Evolutionary conservation across 1,139 yeast species (phyloP).

Genomic region (Saccharomyces hybrid): DNA sequence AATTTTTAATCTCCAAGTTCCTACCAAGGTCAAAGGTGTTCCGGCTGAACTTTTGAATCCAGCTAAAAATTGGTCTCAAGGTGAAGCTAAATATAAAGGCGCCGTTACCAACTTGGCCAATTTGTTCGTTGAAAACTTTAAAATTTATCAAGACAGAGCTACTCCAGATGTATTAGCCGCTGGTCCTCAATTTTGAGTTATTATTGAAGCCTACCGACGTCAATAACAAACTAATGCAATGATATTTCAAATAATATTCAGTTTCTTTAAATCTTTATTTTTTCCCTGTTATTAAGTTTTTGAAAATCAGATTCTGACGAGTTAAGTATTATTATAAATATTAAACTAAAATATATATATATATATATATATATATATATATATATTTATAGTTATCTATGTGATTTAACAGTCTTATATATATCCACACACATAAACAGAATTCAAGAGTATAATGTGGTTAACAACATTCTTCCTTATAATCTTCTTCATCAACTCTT

Average conservation of each 20-base stretch:
- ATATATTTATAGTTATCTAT: not conserved
- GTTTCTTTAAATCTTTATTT: not conserved
- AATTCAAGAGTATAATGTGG: not conserved
- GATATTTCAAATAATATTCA: not conserved
- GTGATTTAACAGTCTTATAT: not conserved
- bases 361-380: conserved; percentile 1
- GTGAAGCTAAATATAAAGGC: conserved; percentile 53
- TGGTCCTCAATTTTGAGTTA: conserved; percentile 60
- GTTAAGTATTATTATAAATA: not conserved
- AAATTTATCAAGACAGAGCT: conserved; percentile 74
- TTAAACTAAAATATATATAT: conserved; percentile 10
- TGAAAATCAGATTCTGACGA: not conserved
- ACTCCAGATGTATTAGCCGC: conserved; percentile 86
- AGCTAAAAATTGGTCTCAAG: conserved; percentile 72
- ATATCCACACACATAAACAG: not conserved
- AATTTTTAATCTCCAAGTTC: conserved; percentile 80
- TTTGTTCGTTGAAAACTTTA: conserved; percentile 79
- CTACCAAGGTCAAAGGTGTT: conserved; percentile 73
- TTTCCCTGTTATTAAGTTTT: not conserved
- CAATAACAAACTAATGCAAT: not conserved
- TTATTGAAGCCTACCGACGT: too few species aligned
- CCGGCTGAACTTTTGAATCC: conserved; percentile 87
- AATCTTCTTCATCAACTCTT: conserved; percentile 27
- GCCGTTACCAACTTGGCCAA: conserved; percentile 72
- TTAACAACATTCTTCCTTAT: conserved; percentile 1